Base-by-base conservation (phyloP, 1,284 basidiomycete genomes). In the Peniophora sp. region DNA sequence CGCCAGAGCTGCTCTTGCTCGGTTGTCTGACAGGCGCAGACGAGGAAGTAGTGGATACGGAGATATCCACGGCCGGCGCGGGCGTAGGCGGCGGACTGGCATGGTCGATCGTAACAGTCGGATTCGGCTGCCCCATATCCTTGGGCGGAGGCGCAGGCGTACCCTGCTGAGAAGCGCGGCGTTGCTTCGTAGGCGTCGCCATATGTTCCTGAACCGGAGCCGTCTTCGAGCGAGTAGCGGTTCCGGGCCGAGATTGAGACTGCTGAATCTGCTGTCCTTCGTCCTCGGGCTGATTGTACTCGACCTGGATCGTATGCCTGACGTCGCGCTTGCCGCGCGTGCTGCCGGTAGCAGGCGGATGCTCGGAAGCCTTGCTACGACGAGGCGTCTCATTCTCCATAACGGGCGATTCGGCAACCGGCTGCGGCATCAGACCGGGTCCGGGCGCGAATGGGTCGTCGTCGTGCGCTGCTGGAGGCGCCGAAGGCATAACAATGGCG, bases 231-330 rank as follows among this genome's bases (percentile, higher is more conserved):
- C 50, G 25, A 49, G 16, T 14, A 47, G 45, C n/a, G 51, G 52
- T 35, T 53, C 50, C 23, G 38, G 48, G 45, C n/a, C 47, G 24
- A 27, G 35, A 9, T 14, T 27, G 35, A 53, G 64, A 58, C 56
- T 65, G 56, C 57, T 64, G n/a, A n/a, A n/a, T n/a, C n/a, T n/a
- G 50, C 53, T 53, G 55, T 20, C 63, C 65, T 60, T 65, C 65
- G 20, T 52, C 66, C 60, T 60, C 60, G 12, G 56, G 56, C 47
- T 76, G 74, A 41, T 85, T 85, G 58, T 94, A 94, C 65, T 96
- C 93, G 51, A 97, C 85, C 66, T 97, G 92, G 39, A 96, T 91
- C 2, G 93, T 96, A 67, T 96, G 92, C 14, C 86, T 48, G 56
- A 58, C 70, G 64, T 84, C 79, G 17, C 62, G 39, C 48, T 57